phyloP scores from a whole-genome alignment of 2,329 filamentous ascomycete genomes.

The Microdochium bolleyi region DNA sequence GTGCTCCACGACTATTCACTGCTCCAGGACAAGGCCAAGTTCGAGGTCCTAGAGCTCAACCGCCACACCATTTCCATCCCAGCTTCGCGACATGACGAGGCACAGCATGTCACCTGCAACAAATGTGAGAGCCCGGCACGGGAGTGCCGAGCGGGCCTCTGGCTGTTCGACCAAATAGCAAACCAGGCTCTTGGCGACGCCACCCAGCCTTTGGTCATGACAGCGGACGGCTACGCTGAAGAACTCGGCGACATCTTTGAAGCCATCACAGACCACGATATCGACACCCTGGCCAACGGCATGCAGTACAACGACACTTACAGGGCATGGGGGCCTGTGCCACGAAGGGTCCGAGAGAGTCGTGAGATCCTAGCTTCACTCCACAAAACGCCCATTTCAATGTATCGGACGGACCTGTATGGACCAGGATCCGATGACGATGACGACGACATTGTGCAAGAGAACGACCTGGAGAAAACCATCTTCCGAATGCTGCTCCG shows the following conservation, averaged over 20 bases:
- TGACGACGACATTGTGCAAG: slow-evolving; percentile 16
- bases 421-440: slow-evolving; percentile 26
- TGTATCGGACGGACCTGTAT: slow-evolving; percentile 38
- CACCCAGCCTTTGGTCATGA: slow-evolving; percentile 32
- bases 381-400: slow-evolving; percentile 26
- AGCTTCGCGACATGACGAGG: slow-evolving; percentile 33
- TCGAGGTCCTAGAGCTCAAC: slow-evolving; percentile 46
- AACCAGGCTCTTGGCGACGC: slow-evolving; percentile 36
- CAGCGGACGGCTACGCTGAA: slow-evolving; percentile 30
- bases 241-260: slow-evolving; percentile 41
- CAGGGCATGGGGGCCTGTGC: slow-evolving; percentile 14
- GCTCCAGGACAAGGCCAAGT: slow-evolving; percentile 41
- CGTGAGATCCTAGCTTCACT: slow-evolving; percentile 43
- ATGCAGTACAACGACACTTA: slow-evolving; percentile 39
- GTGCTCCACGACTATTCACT: slow-evolving; percentile 40
- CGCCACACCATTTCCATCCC: slow-evolving; percentile 34
- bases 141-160: slow-evolving; percentile 36
- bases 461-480: slow-evolving; percentile 37
- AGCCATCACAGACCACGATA: slow-evolving; percentile 39
- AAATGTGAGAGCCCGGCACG: slow-evolving; percentile 23
- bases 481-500: slow-evolving; percentile 45
- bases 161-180: slow-evolving; percentile 45
- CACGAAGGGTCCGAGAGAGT: slow-evolving; percentile 36
- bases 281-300: slow-evolving; percentile 41
- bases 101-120: slow-evolving; percentile 36